A percentile compares a stretch with the other conserved stretches of the same genome.
Conservation (phyloP, 177 flowering plant genomes). For the Telopea speciosissima region DNA sequence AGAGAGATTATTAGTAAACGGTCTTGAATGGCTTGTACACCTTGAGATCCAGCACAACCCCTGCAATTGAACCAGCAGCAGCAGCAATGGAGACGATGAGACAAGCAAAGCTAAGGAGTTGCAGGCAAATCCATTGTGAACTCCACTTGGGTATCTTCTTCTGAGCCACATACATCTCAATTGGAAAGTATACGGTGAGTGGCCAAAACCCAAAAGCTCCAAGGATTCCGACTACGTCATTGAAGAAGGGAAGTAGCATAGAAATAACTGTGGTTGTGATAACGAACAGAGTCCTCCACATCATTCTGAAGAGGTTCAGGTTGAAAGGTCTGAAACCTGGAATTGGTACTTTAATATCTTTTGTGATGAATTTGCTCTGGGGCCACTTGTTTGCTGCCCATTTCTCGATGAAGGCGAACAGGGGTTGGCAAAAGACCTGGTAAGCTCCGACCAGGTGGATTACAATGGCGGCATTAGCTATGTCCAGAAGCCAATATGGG, state of each 20-base stretch:
- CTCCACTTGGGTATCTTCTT: conserved; percentile 36
- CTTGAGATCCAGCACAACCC: conserved; percentile 24
- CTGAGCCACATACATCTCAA: conserved; percentile 42
- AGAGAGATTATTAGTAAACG: conserved; percentile 6
- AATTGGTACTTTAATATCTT: conserved; percentile 26
- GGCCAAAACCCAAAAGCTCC: conserved; percentile 49
- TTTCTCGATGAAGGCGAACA: conserved; percentile 49
- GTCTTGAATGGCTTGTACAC: conserved; percentile 26
- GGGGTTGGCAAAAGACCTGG: conserved; percentile 53
- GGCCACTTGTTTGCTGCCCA: conserved; percentile 29
- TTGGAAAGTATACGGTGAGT: conserved; percentile 38
- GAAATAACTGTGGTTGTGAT: conserved; percentile 36
- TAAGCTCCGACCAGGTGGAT: conserved; percentile 54
- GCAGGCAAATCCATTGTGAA: conserved; percentile 31
- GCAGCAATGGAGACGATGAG: conserved; percentile 37
- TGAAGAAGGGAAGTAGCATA: conserved; percentile 51
- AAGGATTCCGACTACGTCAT: conserved; percentile 39
- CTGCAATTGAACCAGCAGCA: conserved; percentile 38
- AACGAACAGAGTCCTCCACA: conserved; percentile 38
- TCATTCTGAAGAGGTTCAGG: conserved; percentile 35
- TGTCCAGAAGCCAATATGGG: conserved; percentile 53
- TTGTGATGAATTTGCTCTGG: conserved; percentile 30
- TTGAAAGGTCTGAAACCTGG: conserved; percentile 24
- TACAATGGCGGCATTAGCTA: conserved; percentile 49
- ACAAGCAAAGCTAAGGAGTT: conserved; percentile 35